Percentiles rank a stretch among this genome's conserved stretches.
These are phyloP conservation scores for Pseudomassariella vexata DNA, from an alignment of 2,329 filamentous ascomycete species.

Conservation along the genomic window DNA sequence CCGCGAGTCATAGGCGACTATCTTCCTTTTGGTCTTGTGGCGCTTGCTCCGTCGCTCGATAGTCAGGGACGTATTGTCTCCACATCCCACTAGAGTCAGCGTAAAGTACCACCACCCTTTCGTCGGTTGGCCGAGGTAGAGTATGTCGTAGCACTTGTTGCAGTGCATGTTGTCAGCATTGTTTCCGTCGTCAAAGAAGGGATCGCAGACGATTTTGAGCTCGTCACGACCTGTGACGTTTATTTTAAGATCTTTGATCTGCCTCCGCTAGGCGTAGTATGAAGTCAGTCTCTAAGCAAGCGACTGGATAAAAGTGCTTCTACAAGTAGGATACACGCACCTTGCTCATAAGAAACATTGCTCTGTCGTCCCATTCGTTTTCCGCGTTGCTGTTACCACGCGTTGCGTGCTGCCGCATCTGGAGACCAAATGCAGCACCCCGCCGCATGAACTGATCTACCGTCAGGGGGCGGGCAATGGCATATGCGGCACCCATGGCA, in stretches of 20 bases:
- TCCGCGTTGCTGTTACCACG: not conserved
- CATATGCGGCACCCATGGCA: conserved; percentile 9
- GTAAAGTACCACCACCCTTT: conserved; percentile 5
- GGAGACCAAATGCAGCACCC: conserved; percentile 8
- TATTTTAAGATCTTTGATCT: not conserved
- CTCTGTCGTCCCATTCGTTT: conserved; percentile 4
- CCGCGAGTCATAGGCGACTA: not conserved
- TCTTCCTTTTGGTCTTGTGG: not conserved
- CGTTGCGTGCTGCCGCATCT: conserved; percentile 4
- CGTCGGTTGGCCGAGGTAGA: conserved; percentile 5
- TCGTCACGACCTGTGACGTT: conserved; percentile 3
- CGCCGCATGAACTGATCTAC: conserved; percentile 7
- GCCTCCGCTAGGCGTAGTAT: conserved; percentile 1
- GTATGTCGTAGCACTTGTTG: conserved; percentile 8
- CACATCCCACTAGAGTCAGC: conserved; percentile 2
- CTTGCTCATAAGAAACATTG: conserved; percentile 4
- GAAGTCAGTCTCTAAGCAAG: no score
- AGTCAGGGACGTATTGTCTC: conserved; percentile 3
- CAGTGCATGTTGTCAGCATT: not conserved
- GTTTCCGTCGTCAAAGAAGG: conserved; percentile 7
- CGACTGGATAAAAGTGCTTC: no score
- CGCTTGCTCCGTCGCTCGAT: not conserved
- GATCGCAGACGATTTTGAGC: conserved; percentile 9
- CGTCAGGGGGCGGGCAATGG: conserved; percentile 3
- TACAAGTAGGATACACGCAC: no score